Evolutionary conservation across 1,284 basidiomycete species (phyloP), one percentile per base, ranked within the genome.

Genomic region (Jaminaea rosea): DNA sequence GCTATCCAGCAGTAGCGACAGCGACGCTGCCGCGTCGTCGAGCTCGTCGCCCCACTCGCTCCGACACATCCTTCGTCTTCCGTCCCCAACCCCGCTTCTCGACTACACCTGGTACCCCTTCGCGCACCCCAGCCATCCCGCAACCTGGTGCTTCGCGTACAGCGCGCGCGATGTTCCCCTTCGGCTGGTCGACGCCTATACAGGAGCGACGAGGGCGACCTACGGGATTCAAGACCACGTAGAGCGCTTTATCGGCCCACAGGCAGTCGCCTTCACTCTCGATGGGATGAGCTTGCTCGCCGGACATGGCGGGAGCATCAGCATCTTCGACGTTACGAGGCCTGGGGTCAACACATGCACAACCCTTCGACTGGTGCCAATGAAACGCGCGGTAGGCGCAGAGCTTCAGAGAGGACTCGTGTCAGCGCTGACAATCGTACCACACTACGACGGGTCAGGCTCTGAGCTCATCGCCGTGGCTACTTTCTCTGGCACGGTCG

Each of bases 221-320:
- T 68, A 68, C 46, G 59, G 62, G 7, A 56, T 68, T 50, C 64
- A 66, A 59, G 58, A 68, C 23, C 65, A 68, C 47, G 55, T 62
- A 42, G 65, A 68, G 46, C 53, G 56, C 17, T 68, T 62, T 37
- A 50, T 64, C 17, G 63, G 56, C 13, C 63, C 65, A 23, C 58
- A 62, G 24, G 52, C 58, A 21, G 47, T 68, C 17, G 59, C 52
- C 2, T 62, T 68, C 49, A 63, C 59, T 41, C 52, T 57, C 2
- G 59, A 64, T 21, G 56, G 63, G n/a, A 55, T 50, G 15, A 55
- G 46, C 0, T 49, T 68, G 34, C 66, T 66, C 47, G 59, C 59
- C 37, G 65, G 62, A 2, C 55, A 62, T 8, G 41, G 46, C 4
- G 57, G 56, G 2, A 17, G 31, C 6, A 44, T 68, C 10, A 52